Conservation (phyloP, 345 rosid species). For the Corchorus olitorius region DNA sequence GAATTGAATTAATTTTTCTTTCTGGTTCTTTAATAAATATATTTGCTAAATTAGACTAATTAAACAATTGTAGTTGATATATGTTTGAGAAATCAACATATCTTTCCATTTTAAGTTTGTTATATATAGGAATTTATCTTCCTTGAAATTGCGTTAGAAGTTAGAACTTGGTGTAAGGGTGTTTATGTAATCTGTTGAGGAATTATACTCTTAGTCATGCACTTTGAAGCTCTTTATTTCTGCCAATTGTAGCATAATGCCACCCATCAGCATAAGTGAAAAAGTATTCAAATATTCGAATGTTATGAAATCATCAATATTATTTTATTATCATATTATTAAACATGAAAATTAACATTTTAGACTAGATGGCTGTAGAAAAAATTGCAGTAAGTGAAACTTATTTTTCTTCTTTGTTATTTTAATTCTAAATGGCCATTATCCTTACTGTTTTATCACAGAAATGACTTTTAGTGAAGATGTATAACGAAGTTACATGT, state of each 20-base stretch:
- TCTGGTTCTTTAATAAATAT: background rate
- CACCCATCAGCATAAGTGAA: background rate
- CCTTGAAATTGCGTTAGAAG: background rate
- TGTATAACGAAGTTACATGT: constrained; percentile 1
- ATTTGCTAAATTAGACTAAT: background rate
- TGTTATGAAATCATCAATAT: background rate
- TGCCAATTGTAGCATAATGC: background rate
- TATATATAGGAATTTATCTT: too few relatives aligned
- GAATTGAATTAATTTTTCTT: background rate
- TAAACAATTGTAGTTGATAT: background rate
- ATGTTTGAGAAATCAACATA: background rate
- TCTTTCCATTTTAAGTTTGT: background rate
- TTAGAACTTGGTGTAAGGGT: background rate
- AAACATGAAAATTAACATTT: background rate
- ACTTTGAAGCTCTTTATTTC: background rate
- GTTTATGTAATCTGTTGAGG: background rate
- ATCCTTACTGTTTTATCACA: background rate
- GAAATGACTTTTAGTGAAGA: background rate
- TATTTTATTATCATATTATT: background rate
- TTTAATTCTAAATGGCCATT: background rate
- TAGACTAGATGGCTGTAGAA: background rate
- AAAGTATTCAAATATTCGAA: background rate
- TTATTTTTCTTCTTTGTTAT: background rate
- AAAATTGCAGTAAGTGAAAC: background rate
- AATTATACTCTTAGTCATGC: background rate